Base-by-base conservation (phyloP, 352 stramenopile species). In the Globisporangium paddicum region DNA sequence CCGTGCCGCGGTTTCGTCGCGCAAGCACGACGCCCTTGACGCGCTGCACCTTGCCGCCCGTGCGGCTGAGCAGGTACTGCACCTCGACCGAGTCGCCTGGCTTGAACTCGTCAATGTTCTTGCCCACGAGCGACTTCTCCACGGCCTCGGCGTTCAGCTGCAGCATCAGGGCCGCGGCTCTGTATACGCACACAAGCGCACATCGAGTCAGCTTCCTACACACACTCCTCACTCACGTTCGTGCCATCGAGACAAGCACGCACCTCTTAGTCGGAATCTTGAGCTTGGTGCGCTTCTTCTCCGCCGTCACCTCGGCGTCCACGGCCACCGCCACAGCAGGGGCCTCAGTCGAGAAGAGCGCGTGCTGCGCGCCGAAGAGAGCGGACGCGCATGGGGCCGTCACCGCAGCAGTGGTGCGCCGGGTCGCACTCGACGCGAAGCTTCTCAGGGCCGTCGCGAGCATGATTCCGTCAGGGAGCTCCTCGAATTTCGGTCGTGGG, bases 11-110 rank as follows among this genome's bases (percentile, higher is more conserved):
- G 79, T 93, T 94, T 67, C 84, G 75, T 48, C 82, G 71, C 37
- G 79, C 86, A 37, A 95, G 71, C 54, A 94, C 84, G 32, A 95
- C 79, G 58, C 86, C 86, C 63, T 88, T 88, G 45, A 94, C 78
- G 52, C 78, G 78, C 63, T 92, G 84, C 46, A 82, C 76, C 47
- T 88, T 82, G 46, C 73, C 67, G 37, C 77, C 71, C 34, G 81
- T 90, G 58, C 83, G 86, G 65, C 71, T 94, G 49, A 92, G 65
- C 54, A 91, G 51, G 68, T 91, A 94, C 62, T 89, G 79, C 58
- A 93, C 83, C 59, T 91, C 83, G 26, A 93, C 83, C 28, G 83
- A 75, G 57, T 93, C 83, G 16, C 83, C 83, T 2, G 83, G 83
- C 65, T 86, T 84, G 58, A 93, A 93, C 26, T 66, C 64, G 42